These are phyloP conservation scores for Lolium multiflorum DNA, from an alignment of 176 grass and related monocot species.

Conservation along the genomic window DNA sequence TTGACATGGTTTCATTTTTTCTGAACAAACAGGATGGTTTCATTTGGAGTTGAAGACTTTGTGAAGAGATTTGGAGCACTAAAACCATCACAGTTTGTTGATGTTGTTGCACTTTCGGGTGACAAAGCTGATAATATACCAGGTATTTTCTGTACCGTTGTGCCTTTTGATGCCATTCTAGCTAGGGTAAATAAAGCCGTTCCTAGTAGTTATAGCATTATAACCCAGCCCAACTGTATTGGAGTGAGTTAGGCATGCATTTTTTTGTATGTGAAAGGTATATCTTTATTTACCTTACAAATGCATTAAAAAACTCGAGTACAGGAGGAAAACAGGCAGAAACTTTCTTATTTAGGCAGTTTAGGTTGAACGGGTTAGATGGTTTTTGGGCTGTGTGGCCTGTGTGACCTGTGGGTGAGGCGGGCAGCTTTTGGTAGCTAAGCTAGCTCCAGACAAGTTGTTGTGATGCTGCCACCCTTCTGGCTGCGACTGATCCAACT, in stretches of 20 bases:
- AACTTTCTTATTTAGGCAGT: background rate
- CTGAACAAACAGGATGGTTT: slow-evolving; percentile 75
- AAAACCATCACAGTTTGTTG: slow-evolving; percentile 92
- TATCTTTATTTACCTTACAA: slow-evolving; percentile 6
- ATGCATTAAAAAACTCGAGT: background rate
- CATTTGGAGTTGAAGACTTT: slow-evolving; percentile 97
- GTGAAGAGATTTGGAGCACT: slow-evolving; percentile 77
- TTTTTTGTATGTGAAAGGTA: background rate
- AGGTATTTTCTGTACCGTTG: slow-evolving; percentile 58
- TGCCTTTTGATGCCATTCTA: slow-evolving; percentile 33
- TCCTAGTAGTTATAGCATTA: background rate
- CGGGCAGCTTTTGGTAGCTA: slow-evolving; percentile 14
- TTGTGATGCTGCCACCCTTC: background rate
- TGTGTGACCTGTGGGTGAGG: slow-evolving; percentile 3
- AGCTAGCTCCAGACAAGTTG: background rate
- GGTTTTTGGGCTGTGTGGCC: slow-evolving; percentile 1
- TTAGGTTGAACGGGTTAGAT: slow-evolving; percentile 8
- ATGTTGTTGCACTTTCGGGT: slow-evolving; percentile 86
- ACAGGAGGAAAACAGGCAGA: background rate
- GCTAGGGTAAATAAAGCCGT: background rate
- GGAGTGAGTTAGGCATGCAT: background rate
- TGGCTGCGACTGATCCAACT: background rate
- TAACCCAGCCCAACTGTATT: background rate
- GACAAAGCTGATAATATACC: slow-evolving; percentile 98
- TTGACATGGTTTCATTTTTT: slow-evolving; percentile 20